A percentile compares a stretch with the other conserved stretches of the same genome.
phyloP scores from a whole-genome alignment of 345 rosid species.

The Moricandia arvensis region DNA sequence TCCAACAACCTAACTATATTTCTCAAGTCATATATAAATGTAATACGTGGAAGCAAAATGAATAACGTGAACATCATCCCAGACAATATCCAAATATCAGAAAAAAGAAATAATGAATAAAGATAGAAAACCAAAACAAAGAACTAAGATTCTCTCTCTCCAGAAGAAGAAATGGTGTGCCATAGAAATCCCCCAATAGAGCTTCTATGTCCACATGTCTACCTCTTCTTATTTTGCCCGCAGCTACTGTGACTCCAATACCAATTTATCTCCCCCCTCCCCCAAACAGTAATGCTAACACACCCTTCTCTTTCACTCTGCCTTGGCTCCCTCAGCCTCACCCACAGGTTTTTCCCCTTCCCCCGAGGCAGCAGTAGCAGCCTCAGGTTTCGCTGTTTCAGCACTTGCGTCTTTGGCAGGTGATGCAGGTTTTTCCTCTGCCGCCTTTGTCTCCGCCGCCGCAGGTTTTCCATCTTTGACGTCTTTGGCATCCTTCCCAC shows the following conservation, averaged over 20 bases:
- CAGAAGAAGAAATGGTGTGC: conserved; percentile 25
- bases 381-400: conserved; percentile 41
- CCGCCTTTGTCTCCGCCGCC: conserved; percentile 29
- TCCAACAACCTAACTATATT: conserved; percentile 12
- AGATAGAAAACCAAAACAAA: conserved; percentile 9
- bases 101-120: conserved; percentile 11
- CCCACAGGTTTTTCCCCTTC: conserved; percentile 38
- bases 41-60: conserved; percentile 33
- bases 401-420: conserved; percentile 43
- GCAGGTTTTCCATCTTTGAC: neutral
- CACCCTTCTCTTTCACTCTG: conserved; percentile 19
- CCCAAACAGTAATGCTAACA: conserved; percentile 24
- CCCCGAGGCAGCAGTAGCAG: conserved; percentile 31
- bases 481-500: conserved; percentile 36
- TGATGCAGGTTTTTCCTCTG: conserved; percentile 36
- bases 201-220: conserved; percentile 25
- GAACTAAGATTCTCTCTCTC: conserved; percentile 25
- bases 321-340: conserved; percentile 42
- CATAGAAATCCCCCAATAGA: neutral
- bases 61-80: conserved; percentile 30
- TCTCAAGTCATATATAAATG: conserved; percentile 18
- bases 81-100: conserved; percentile 26
- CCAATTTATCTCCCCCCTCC: conserved; percentile 22
- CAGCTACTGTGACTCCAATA: conserved; percentile 28
- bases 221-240: conserved; percentile 37